A percentile compares a stretch with the other conserved stretches of the same genome.
These are phyloP conservation scores for Picea abies DNA, from an alignment of 83 land plant species.

Conservation along the genomic window DNA sequence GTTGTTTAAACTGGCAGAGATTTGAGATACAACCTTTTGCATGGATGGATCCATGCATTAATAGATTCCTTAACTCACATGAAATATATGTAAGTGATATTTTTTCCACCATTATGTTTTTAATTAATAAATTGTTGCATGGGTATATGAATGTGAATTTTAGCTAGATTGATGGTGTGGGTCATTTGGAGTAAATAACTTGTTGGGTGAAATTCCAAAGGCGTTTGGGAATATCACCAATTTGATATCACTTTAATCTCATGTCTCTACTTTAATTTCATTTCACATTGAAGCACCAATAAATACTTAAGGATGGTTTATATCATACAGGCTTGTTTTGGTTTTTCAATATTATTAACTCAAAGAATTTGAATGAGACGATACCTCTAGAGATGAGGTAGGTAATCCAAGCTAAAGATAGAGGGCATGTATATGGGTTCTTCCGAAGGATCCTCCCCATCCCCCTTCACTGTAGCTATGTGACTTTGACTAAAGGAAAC, in stretches of 20 bases:
- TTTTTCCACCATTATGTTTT: neutral
- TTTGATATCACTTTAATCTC: neutral
- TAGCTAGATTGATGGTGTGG: neutral
- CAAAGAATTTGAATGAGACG: neutral
- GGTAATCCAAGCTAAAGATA: too few relatives aligned
- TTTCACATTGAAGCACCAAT: neutral
- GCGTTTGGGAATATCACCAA: neutral
- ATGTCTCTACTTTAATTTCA: neutral
- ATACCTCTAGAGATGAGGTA: neutral
- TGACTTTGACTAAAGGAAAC: too few relatives aligned
- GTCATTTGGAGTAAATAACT: neutral
- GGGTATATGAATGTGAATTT: neutral
- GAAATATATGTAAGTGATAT: neutral
- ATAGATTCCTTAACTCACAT: neutral
- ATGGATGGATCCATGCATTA: neutral
- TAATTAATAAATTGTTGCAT: neutral
- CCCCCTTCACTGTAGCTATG: too few relatives aligned
- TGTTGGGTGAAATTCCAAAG: conserved; percentile 1
- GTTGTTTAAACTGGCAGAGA: neutral
- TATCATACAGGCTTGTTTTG: too few relatives aligned
- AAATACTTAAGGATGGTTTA: neutral
- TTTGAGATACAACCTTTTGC: neutral
- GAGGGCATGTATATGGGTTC: too few relatives aligned
- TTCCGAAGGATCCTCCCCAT: too few relatives aligned
- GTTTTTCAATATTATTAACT: neutral